Evolutionary conservation across 2,329 filamentous ascomycete genomes (phyloP).

Genomic region (Nectriaceae sp.): DNA sequence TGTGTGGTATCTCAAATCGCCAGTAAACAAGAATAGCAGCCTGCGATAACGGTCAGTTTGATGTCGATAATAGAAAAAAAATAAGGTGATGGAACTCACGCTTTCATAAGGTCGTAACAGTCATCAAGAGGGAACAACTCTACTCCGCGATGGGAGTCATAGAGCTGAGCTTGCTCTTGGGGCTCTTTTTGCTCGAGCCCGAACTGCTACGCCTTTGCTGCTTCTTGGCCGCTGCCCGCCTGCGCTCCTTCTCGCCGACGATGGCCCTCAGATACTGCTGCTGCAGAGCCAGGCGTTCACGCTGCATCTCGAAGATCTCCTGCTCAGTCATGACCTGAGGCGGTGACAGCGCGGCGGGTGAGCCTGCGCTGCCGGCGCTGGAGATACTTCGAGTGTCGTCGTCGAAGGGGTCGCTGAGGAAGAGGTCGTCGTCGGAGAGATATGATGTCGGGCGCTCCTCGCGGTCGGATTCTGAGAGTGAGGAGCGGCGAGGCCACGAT

Average conservation of each 20-base stretch:
- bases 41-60: constrained; percentile 7
- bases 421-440: constrained; percentile 66
- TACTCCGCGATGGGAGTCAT: constrained; percentile 59
- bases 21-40: constrained; percentile 25
- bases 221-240: constrained; percentile 43
- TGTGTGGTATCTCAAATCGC: constrained; percentile 25
- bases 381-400: constrained; percentile 52
- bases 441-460: constrained; percentile 54
- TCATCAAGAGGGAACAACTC: constrained; percentile 25
- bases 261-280: constrained; percentile 54
- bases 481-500: constrained; percentile 58
- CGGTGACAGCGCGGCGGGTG: constrained; percentile 34
- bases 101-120: constrained; percentile 30
- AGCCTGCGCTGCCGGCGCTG: constrained; percentile 45
- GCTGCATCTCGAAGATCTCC: constrained; percentile 52
- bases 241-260: constrained; percentile 56
- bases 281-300: constrained; percentile 52
- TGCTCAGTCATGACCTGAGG: constrained; percentile 45
- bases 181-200: constrained; percentile 48
- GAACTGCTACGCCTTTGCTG: constrained; percentile 37
- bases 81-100: constrained; percentile 16
- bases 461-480: constrained; percentile 46
- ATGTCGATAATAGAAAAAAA: background rate
- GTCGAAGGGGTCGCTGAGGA: constrained; percentile 52
- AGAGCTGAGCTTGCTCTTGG: constrained; percentile 48